These are phyloP conservation scores for Rhipidocladum racemiflorum DNA, from an alignment of 176 grass and related monocot genomes.

Conservation along the genomic window DNA sequence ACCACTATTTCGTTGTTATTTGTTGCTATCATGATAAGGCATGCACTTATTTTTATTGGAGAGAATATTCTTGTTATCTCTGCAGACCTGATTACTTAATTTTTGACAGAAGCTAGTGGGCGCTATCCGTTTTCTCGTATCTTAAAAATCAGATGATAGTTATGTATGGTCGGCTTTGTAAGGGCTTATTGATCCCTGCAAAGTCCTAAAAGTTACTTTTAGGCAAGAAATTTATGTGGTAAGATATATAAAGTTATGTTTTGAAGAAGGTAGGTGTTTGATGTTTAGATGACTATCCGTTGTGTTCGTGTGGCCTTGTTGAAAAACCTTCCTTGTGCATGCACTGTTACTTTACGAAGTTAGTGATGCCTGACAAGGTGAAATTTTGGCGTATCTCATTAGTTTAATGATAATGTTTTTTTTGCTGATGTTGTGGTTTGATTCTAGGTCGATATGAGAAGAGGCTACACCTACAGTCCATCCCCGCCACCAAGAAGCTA, in stretches of 20 bases:
- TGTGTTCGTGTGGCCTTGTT: not conserved
- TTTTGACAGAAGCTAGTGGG: not conserved
- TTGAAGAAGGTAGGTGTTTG: not conserved
- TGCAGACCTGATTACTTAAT: not conserved
- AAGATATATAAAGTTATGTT: not conserved
- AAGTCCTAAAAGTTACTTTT: not conserved
- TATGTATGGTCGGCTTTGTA: not conserved
- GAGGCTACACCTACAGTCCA: constrained; percentile 83
- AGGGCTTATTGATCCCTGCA: not conserved
- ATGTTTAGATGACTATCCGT: not conserved
- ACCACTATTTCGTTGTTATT: not conserved
- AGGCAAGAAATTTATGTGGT: not conserved
- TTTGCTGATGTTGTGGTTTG: not conserved
- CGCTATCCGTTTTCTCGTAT: not conserved
- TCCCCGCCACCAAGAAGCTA: constrained; percentile 83
- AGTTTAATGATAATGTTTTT: not conserved
- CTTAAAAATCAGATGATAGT: not conserved
- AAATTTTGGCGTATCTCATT: not conserved
- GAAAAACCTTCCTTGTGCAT: not conserved
- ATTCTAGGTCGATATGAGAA: constrained; percentile 41
- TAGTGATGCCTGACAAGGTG: not conserved
- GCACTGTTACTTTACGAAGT: not conserved
- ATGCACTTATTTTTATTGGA: not conserved
- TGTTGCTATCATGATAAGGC: not conserved
- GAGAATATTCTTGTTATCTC: not conserved